Evolutionary conservation across 2,329 filamentous ascomycete genomes (phyloP).

Genomic region (Verticillium tricorpus): DNA sequence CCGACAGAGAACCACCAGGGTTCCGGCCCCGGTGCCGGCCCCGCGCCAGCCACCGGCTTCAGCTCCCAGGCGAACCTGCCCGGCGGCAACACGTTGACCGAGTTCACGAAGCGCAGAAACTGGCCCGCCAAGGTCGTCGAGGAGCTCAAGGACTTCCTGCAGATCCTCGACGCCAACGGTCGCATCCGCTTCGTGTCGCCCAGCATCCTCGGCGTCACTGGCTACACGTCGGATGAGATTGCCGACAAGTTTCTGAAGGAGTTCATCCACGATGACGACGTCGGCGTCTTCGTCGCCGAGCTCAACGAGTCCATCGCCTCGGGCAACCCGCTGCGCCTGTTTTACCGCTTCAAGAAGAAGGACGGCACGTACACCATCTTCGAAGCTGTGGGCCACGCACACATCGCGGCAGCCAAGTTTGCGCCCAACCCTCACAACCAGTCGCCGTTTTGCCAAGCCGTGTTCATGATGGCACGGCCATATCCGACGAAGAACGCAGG

Average conservation of each 20-base stretch:
- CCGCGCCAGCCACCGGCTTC: slow-evolving; percentile 34
- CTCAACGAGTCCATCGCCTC: slow-evolving; percentile 85
- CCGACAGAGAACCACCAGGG: not conserved
- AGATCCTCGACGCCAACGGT: slow-evolving; percentile 82
- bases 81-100: slow-evolving; percentile 43
- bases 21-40: slow-evolving; percentile 30
- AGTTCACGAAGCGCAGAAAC: slow-evolving; percentile 59
- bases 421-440: slow-evolving; percentile 59
- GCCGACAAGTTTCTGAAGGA: slow-evolving; percentile 73
- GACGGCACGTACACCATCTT: slow-evolving; percentile 75
- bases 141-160: slow-evolving; percentile 82
- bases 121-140: slow-evolving; percentile 89
- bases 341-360: slow-evolving; percentile 75
- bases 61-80: slow-evolving; percentile 21
- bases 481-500: slow-evolving; percentile 86
- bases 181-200: slow-evolving; percentile 83
- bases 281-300: slow-evolving; percentile 76
- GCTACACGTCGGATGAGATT: slow-evolving; percentile 67
- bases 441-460: slow-evolving; percentile 73
- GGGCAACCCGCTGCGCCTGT: slow-evolving; percentile 75
- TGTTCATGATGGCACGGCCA: slow-evolving; percentile 88
- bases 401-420: slow-evolving; percentile 68
- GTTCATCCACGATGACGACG: slow-evolving; percentile 82
- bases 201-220: slow-evolving; percentile 69
- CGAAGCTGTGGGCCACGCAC: slow-evolving; percentile 88